Conservation (phyloP, 192 early-diverging fungal species). For the Backusella tarrabulga region DNA sequence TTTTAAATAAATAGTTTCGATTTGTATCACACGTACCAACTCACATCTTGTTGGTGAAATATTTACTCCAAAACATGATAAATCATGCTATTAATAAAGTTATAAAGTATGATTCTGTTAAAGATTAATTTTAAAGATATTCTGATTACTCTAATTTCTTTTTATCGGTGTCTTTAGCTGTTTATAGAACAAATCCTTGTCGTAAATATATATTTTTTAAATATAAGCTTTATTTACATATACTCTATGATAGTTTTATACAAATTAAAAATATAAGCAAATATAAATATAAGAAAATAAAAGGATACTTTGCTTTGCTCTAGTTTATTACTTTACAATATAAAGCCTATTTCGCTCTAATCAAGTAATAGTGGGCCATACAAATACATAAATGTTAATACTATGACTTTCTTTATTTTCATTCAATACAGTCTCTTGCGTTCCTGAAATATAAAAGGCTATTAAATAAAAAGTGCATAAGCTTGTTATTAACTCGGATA, state of each 20-base stretch:
- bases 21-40: background rate
- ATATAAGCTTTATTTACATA: conserved; percentile 6
- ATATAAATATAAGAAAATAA: background rate
- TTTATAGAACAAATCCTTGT: background rate
- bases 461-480: background rate
- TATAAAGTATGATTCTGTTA: background rate
- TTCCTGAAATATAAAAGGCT: background rate
- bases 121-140: background rate
- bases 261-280: background rate
- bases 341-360: background rate
- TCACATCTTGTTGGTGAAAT: background rate
- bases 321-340: background rate
- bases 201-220: background rate
- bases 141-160: background rate
- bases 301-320: no score
- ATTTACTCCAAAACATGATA: background rate
- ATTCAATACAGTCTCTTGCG: background rate
- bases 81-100: background rate
- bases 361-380: background rate
- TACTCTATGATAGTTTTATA: conserved; percentile 1
- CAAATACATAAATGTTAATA: background rate
- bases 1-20: background rate
- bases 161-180: background rate
- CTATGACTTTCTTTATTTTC: background rate
- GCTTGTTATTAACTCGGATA: background rate